Conservation (phyloP, 352 stramenopile species). For the Peronospora belbahrii region DNA sequence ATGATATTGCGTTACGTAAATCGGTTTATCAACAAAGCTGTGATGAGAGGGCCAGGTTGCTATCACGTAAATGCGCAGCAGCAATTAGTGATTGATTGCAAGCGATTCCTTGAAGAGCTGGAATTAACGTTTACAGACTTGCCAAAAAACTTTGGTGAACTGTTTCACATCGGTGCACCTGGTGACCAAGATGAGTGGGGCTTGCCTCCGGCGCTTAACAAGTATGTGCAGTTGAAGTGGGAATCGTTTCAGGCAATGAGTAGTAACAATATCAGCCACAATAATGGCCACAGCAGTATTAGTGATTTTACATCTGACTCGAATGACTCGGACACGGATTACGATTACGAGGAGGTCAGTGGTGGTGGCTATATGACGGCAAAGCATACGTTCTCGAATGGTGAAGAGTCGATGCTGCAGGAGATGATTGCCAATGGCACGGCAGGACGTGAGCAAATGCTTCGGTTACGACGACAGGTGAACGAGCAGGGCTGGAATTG, state of each 20-base stretch:
- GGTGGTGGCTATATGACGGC: conserved; percentile 48
- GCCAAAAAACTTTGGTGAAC: conserved; percentile 38
- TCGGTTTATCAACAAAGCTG: conserved; percentile 66
- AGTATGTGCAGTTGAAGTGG: conserved; percentile 78
- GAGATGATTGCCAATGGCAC: conserved; percentile 78
- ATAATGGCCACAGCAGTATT: conserved; percentile 11
- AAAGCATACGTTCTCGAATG: conserved; percentile 54
- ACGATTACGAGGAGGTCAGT: conserved; percentile 39
- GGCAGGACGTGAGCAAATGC: conserved; percentile 55
- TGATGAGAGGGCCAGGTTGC: conserved; percentile 56
- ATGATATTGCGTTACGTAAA: conserved; percentile 81
- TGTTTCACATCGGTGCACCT: conserved; percentile 33
- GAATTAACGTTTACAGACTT: conserved; percentile 58
- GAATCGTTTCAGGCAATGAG: conserved; percentile 46
- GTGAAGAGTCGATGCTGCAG: conserved; percentile 66
- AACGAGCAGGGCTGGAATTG: conserved; percentile 60
- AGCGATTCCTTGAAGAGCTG: conserved; percentile 60
- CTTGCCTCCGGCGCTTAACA: conserved; percentile 52
- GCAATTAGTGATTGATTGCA: conserved; percentile 56
- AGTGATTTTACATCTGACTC: conserved; percentile 34
- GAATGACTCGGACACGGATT: conserved; percentile 55
- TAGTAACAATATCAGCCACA: conserved; percentile 10
- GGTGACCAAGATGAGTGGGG: conserved; percentile 39
- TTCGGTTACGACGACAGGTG: conserved; percentile 51
- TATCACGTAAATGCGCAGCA: conserved; percentile 48